These are phyloP conservation scores for Phyllostachys edulis DNA, from an alignment of 176 grass and related monocot genomes.

Conservation along the genomic window DNA sequence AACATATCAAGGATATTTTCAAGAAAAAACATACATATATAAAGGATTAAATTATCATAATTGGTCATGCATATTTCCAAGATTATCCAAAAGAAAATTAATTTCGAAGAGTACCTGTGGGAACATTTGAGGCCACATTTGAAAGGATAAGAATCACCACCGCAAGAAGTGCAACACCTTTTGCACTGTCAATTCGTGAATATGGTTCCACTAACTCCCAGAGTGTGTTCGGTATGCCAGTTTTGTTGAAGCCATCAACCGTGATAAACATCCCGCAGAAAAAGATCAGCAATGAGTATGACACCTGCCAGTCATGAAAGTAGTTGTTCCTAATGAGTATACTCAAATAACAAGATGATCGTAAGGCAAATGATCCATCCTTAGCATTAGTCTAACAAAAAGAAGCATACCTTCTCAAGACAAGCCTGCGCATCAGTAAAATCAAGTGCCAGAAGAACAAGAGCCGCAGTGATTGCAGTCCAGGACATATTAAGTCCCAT, in stretches of 20 bases:
- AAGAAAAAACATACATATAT: background rate
- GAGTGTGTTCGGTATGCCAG: conserved; percentile 80
- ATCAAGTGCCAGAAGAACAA: conserved; percentile 79
- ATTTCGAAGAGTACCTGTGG: conserved; percentile 53
- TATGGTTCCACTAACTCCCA: conserved; percentile 91
- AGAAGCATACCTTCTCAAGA: conserved; percentile 74
- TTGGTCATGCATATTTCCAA: background rate
- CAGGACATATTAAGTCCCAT: conserved; percentile 91
- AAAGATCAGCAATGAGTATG: conserved; percentile 89
- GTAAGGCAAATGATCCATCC: background rate
- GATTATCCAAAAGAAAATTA: background rate
- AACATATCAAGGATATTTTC: background rate
- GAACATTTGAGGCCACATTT: conserved; percentile 94
- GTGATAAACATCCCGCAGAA: conserved; percentile 99
- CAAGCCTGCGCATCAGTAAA: conserved; percentile 80
- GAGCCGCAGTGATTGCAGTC: conserved; percentile 81
- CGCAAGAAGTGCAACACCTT: conserved; percentile 65
- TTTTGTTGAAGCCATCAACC: conserved; percentile 90
- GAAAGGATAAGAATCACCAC: conserved; percentile 78
- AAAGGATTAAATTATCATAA: background rate
- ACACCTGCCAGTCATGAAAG: conserved; percentile 49
- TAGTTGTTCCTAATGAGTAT: background rate
- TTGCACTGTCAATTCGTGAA: conserved; percentile 62
- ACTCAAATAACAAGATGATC: background rate
- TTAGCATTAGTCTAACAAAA: background rate